Evolutionary conservation across 192 early-diverging fungal genomes (phyloP), one percentile per base, ranked within the genome.

Genomic region (Helicostylum pulchrum): DNA sequence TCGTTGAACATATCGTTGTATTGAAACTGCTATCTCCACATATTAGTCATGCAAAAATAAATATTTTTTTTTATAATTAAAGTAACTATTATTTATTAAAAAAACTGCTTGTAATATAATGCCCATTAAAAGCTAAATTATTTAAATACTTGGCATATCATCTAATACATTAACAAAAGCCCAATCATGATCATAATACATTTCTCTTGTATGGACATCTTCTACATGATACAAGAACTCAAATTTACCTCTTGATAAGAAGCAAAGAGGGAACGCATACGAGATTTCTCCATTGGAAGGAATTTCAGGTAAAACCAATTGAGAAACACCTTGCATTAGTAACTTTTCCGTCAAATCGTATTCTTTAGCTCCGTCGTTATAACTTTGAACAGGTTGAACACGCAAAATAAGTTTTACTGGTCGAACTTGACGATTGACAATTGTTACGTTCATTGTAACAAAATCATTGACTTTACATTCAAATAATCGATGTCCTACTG

Each of bases 181-280:
- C 44, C 73, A 58, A 45, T 85, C 81, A 54, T 79, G 75, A 53
- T 82, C 83, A 70, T 79, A 82, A 55, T 77, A 77, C 3, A 79
- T 71, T 26, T 76, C 50, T 12, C 81, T 72, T 8, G 79, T 73
- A 55, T 70, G 65, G 19, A 85, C 78, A 62, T 85, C 81, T 52
- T 85, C 78, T 21, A 74, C 79, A 51, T 85, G 83, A 56, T 81
- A 82, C 3, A 85, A 62, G 19, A 85, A 72, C 61, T 83, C 76
- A 63, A 75, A 85, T 53, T 81, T 71, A 52, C 83, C 83, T 32
- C 77, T 68, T 42, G 79, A 78, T 50, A 81, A 73, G 55, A 82
- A 85, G 62, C 79, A 83, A 8, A 85, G 65, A 0, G 83, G 83
- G 12, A 85, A 21, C 8, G 65, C 53, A 68, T 83, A 76, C 8